These are phyloP conservation scores for Lactarius deliciosus DNA, from an alignment of 768 basidiomycete species.

Conservation along the genomic window DNA sequence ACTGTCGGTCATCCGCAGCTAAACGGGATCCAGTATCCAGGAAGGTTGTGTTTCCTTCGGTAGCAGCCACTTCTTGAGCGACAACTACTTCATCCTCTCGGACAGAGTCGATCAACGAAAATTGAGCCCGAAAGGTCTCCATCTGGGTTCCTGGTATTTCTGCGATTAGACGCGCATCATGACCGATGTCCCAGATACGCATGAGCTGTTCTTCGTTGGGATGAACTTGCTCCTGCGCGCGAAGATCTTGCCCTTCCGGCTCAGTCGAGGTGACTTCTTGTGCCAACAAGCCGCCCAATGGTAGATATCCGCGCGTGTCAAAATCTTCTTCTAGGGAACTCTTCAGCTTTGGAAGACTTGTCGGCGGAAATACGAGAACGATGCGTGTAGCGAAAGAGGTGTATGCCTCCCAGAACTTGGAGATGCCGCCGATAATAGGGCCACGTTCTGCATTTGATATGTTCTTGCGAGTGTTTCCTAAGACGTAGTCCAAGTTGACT, in stretches of 20 bases:
- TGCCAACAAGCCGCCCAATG: conserved; percentile 63
- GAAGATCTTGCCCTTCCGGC: conserved; percentile 10
- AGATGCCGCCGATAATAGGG: conserved; percentile 39
- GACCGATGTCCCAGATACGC: conserved; percentile 83
- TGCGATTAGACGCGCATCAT: conserved; percentile 61
- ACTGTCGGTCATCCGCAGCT: conserved; percentile 34
- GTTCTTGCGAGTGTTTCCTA: conserved; percentile 24
- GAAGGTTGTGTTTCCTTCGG: neutral
- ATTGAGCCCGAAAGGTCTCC: conserved; percentile 21
- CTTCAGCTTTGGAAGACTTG: conserved; percentile 54
- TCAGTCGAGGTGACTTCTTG: conserved; percentile 28
- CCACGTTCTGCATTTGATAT: conserved; percentile 28
- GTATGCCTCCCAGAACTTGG: conserved; percentile 73
- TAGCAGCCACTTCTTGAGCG: neutral
- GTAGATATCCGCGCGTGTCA: conserved; percentile 85
- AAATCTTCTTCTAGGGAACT: conserved; percentile 84
- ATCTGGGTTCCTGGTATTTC: conserved; percentile 22
- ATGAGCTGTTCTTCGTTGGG: conserved; percentile 96
- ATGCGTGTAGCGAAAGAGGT: conserved; percentile 64
- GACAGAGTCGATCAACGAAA: conserved; percentile 26
- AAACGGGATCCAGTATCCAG: conserved; percentile 5
- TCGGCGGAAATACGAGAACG: conserved; percentile 63
- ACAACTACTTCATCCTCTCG: conserved; percentile 1
- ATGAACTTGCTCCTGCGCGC: conserved; percentile 49
- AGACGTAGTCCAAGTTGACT: conserved; percentile 50